Evolutionary conservation across 352 stramenopile species (phyloP).

Genomic region (Phytophthora sansomeana): DNA sequence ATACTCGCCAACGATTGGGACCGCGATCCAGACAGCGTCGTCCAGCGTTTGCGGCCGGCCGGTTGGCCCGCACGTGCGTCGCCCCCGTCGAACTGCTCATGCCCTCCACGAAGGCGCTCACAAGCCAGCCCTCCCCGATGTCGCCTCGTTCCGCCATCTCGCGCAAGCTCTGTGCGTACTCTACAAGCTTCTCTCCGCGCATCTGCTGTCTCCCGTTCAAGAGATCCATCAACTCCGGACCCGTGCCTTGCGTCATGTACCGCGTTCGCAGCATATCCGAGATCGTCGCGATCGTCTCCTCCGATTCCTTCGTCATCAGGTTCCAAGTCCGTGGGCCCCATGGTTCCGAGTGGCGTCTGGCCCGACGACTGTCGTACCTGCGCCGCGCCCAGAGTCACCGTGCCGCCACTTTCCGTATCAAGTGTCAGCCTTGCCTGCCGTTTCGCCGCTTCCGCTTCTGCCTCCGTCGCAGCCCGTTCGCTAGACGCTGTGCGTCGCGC

Average conservation of each 20-base stretch:
- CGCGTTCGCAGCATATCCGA: no score
- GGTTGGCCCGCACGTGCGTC: background rate
- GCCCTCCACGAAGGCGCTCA: background rate
- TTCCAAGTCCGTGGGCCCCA: no score
- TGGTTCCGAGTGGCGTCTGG: no score
- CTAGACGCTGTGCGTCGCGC: no score
- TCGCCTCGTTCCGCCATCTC: background rate
- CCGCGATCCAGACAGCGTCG: background rate
- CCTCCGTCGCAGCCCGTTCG: no score
- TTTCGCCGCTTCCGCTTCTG: no score
- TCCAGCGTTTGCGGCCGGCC: background rate
- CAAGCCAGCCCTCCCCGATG: slow-evolving; percentile 1
- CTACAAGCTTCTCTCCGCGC: background rate
- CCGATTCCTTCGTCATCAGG: no score
- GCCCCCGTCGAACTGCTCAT: background rate
- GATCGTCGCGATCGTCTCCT: no score
- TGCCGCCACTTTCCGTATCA: no score
- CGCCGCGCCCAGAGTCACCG: no score
- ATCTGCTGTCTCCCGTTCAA: slow-evolving; percentile 1
- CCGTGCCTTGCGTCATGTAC: background rate
- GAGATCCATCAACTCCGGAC: background rate
- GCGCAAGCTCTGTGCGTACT: background rate
- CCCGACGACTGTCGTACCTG: no score
- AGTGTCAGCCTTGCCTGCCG: no score
- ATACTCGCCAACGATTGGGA: background rate